A percentile compares a stretch with the other conserved stretches of the same genome.
Conservation (phyloP, 352 stramenopile genomes). For the Phytophthora hibernalis region DNA sequence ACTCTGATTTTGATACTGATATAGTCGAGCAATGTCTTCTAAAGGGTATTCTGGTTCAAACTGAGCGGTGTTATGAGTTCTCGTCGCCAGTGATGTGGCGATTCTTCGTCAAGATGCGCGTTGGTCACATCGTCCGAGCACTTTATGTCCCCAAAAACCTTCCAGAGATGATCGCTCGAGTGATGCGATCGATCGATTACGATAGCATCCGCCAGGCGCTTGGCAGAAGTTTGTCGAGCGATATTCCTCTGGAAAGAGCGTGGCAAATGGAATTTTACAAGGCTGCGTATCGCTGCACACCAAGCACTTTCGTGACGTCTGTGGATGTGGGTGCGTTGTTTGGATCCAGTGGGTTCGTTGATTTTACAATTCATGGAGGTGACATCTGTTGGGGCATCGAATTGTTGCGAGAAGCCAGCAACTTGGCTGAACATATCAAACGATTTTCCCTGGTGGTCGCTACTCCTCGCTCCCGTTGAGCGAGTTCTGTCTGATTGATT, state of each 20-base stretch:
- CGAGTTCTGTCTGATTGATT: constrained; percentile 12
- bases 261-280: constrained; percentile 25
- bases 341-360: constrained; percentile 8
- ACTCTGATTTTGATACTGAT: neutral
- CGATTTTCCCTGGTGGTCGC: constrained; percentile 11
- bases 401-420: constrained; percentile 9
- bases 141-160: constrained; percentile 5
- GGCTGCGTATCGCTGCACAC: constrained; percentile 13
- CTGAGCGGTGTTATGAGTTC: constrained; percentile 3
- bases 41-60: constrained; percentile 9
- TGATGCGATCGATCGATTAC: constrained; percentile 15
- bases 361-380: constrained; percentile 10
- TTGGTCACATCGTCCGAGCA: constrained; percentile 7
- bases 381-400: constrained; percentile 14
- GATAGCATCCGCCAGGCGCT: constrained; percentile 7
- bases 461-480: constrained; percentile 5
- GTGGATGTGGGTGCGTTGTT: constrained; percentile 12
- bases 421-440: constrained; percentile 10
- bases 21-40: constrained; percentile 20
- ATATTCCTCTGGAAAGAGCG: constrained; percentile 14
- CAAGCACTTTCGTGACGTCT: constrained; percentile 8
- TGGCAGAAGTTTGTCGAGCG: constrained; percentile 11
- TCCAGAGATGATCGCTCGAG: constrained; percentile 11
- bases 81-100: constrained; percentile 12
- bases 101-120: constrained; percentile 6